Conservation (phyloP, 768 basidiomycete species). For the Cyclocybe cylindracea region DNA sequence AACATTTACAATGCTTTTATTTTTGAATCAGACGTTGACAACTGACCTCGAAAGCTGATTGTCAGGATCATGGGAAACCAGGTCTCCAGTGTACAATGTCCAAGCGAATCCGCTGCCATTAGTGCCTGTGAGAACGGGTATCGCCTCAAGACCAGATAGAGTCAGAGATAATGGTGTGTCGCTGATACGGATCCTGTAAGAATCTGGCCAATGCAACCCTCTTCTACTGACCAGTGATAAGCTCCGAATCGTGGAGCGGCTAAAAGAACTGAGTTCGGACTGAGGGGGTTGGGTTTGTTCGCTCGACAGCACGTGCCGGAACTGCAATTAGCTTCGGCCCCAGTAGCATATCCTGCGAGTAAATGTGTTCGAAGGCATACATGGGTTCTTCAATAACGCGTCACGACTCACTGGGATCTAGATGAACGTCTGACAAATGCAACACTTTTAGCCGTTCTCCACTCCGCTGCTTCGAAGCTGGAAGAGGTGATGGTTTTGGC, state of each 20-base stretch:
- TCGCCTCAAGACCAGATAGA: conserved; percentile 61
- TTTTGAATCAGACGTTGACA: not conserved
- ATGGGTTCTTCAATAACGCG: not conserved
- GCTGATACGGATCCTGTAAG: conserved; percentile 27
- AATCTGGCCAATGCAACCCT: not conserved
- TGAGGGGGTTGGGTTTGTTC: conserved; percentile 48
- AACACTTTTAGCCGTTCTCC: conserved; percentile 71
- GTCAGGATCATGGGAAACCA: conserved; percentile 71
- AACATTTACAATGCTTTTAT: too few relatives aligned
- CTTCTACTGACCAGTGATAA: conserved; percentile 49
- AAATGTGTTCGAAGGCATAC: not conserved
- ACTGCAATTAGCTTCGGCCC: conserved; percentile 74
- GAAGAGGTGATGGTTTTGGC: conserved; percentile 71
- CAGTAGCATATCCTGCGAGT: conserved; percentile 60
- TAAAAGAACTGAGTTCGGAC: conserved; percentile 48
- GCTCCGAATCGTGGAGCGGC: conserved; percentile 73
- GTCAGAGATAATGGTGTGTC: conserved; percentile 67
- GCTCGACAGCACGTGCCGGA: conserved; percentile 64
- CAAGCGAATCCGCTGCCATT: conserved; percentile 62
- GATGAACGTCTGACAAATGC: conserved; percentile 77
- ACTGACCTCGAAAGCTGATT: conserved; percentile 61
- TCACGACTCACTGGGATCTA: conserved; percentile 61
- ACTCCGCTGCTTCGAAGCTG: conserved; percentile 55
- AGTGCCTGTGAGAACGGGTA: conserved; percentile 67
- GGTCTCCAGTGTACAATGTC: conserved; percentile 71